Conservation (phyloP, 805 yeast species). For the Blastobotrys attinorum region DNA sequence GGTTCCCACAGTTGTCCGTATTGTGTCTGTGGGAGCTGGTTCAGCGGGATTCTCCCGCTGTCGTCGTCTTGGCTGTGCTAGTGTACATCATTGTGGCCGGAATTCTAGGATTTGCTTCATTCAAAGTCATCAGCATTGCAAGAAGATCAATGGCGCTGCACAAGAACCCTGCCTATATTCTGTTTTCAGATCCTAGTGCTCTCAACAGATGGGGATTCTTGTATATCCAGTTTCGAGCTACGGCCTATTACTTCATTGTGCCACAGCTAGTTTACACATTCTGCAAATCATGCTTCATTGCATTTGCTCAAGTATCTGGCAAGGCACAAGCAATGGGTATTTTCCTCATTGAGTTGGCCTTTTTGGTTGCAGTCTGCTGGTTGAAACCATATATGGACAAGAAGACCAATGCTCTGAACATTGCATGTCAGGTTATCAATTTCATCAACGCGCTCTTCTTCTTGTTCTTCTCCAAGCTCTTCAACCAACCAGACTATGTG, state of each 20-base stretch:
- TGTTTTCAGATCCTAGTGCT: slow-evolving; percentile 75
- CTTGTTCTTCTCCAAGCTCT: slow-evolving; percentile 78
- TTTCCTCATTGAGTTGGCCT: slow-evolving; percentile 66
- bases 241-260: slow-evolving; percentile 72
- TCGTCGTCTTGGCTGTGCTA: slow-evolving; percentile 70
- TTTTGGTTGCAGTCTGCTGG: slow-evolving; percentile 57
- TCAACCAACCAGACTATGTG: slow-evolving; percentile 79
- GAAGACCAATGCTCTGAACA: slow-evolving; percentile 89
- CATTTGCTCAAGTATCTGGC: slow-evolving; percentile 74
- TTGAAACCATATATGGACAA: slow-evolving; percentile 89
- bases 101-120: slow-evolving; percentile 63
- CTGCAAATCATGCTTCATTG: slow-evolving; percentile 74
- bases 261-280: slow-evolving; percentile 59
- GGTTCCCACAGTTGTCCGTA: slow-evolving; percentile 80
- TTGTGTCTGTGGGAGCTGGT: slow-evolving; percentile 87
- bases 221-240: slow-evolving; percentile 86
- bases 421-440: slow-evolving; percentile 71
- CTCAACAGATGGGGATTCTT: slow-evolving; percentile 86
- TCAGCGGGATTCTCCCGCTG: slow-evolving; percentile 74
- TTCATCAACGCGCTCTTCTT: slow-evolving; percentile 79
- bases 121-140: slow-evolving; percentile 69
- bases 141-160: slow-evolving; percentile 59
- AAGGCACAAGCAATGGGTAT: slow-evolving; percentile 73
- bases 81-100: slow-evolving; percentile 50
- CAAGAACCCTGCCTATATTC: slow-evolving; percentile 85